Evolutionary conservation across 1,284 basidiomycete genomes (phyloP).

Genomic region (Rhodotorula sp.): DNA sequence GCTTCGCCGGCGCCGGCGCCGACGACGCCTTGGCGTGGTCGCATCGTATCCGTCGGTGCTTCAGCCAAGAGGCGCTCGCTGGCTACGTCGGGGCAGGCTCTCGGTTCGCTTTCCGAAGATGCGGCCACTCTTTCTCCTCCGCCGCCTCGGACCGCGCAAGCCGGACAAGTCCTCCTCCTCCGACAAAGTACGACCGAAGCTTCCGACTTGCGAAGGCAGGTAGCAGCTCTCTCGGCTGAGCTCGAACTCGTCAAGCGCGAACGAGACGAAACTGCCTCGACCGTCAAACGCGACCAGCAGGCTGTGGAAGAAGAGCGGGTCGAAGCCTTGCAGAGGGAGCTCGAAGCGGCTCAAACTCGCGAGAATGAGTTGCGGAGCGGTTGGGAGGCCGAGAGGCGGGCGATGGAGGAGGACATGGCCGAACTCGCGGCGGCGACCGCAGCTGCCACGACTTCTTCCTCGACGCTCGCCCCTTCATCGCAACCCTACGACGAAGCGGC

Average conservation of each 20-base stretch:
- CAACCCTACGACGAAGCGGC: too few species aligned
- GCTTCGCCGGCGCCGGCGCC: neutral
- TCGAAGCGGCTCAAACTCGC: neutral
- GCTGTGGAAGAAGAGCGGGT: neutral
- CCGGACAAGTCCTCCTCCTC: slow-evolving; percentile 5
- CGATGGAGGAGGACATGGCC: slow-evolving; percentile 13
- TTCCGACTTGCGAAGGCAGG: slow-evolving; percentile 2
- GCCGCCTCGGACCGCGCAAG: neutral
- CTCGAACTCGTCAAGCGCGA: neutral
- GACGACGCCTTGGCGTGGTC: slow-evolving; percentile 1
- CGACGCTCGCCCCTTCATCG: neutral
- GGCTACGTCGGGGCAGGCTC: neutral
- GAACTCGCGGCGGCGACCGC: neutral
- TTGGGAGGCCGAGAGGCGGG: slow-evolving; percentile 7
- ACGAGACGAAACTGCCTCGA: neutral
- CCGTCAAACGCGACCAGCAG: neutral
- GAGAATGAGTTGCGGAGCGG: neutral
- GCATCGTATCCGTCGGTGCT: slow-evolving; percentile 2
- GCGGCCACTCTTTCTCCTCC: neutral
- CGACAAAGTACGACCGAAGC: slow-evolving; percentile 7
- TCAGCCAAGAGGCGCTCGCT: neutral
- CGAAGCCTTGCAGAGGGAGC: neutral
- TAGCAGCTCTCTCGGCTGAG: slow-evolving; percentile 1
- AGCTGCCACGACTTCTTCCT: neutral
- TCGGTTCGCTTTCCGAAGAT: neutral